Evolutionary conservation across 148 eudicot genomes (phyloP), one percentile per base, ranked within the genome.

Genomic region (Silene uniflora): DNA sequence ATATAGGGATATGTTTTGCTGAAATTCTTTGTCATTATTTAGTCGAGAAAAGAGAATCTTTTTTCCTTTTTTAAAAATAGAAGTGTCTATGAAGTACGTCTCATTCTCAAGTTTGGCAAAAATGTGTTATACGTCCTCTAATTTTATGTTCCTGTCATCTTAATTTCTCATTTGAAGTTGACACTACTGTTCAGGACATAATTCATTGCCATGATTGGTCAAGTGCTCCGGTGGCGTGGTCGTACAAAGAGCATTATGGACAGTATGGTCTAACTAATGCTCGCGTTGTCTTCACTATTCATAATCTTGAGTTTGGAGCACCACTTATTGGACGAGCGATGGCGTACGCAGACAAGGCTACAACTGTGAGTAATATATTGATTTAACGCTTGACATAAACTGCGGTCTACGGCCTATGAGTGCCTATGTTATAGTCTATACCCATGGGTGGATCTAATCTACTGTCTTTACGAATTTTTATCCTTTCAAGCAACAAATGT

Each of bases 171-270:
- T 17, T 73, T 11, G 35, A 59, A 14, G 47, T 68, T 73, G 76
- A 60, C n/a, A 10, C 52, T 39, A 17, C 13, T 78, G 78, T 61
- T 74, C 92, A 96, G 99, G 99, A 92, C 84, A 88, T 95, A 35
- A 91, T 96, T 73, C 99, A 96, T 84, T 92, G 98, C 78, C 99
- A 96, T 77, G 99, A 95, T 81, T 96, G 99, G 99, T 96, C 98
- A 66, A 96, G 94, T 87, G 99, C 99, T 89, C 98, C 99, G 58
- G 99, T 96, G 80, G 81, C 99, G 2, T 89, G 94, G 98, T 80
- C 92, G 81, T 96, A 87, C 79, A 92, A 91, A 82, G 98, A 92
- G 67, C 92, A 96, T 69, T 96, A 92, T 54, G 77, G 73, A 77
- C 94, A 96, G 60, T 92, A 88, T 84, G 94, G 99, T 76, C 87